Base-by-base conservation (phyloP, 805 yeast genomes). In the Kregervanrija pseudodelftensis region DNA sequence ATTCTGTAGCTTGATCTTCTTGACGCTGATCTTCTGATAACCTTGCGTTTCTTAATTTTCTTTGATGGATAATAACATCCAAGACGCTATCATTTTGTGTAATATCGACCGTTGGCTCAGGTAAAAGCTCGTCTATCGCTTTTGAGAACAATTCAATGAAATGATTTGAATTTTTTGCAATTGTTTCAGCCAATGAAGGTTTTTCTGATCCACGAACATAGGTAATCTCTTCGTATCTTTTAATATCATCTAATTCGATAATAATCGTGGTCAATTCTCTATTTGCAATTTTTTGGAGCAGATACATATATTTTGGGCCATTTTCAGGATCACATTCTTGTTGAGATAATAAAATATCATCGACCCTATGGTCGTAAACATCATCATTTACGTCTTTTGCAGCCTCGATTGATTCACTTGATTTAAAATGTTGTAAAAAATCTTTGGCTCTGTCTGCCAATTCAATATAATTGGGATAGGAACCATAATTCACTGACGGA, bases 51-150 rank as follows among this genome's bases (percentile, higher is more conserved):
- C 96, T 76, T 60, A 87, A 76, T 56, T 76, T 79, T 63, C 99
- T 77, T 69, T 93, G 98, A 59, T 87, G 90, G 52, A 90, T 71
- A 45, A 93, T 87, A 47, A 93, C 95, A 59, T 93, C 99, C 50
- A 93, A 68, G 11, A 93, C 98, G 54, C 87, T 95, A 61, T 88
- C 96, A 53, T 80, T 79, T 60, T 84, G 86, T 38, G 80, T 69
- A 42, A 91, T 72, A 48, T 85, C 90, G 41, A 74, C 78, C 2
- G 93, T 82, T n/a, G 98, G 91, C 49, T 73, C 74, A 0, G 99
- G 99, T 77, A 91, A 76, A 46, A 87, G 63, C 40, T 78, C 80
- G 65, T 93, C 99, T 37, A 87, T 77, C 12, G 80, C 81, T 40
- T 70, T 67, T 41, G 87, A 73, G 59, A 95, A 84, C 28, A 93